Base-by-base conservation (phyloP, 2,329 filamentous ascomycete species). In the Zymoseptoria pseudotritici region DNA sequence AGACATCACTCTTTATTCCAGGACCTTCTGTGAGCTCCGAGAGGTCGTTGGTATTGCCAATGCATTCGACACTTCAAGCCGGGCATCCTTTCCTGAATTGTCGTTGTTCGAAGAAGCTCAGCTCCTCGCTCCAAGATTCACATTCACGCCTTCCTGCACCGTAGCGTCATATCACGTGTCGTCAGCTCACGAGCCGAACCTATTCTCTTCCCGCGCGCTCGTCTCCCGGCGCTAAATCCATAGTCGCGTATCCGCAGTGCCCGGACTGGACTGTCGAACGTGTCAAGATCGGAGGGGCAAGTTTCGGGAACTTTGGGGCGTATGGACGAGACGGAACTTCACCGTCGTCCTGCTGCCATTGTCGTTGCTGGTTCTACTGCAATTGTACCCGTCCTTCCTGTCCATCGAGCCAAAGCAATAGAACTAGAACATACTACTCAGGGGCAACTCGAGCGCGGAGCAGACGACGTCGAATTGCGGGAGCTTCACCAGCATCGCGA, bases 321-420 rank as follows among this genome's bases (percentile, higher is more conserved):
- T 11, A 46, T 46, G 36, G 36, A 46, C 36, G 13, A 46, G 36
- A 5, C 36, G 36, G 55, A 57, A 19, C 57, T 9, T 50, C 26
- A 13, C n/a, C 57, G 49, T 22, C 51, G 36, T 26, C 52, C 24
- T 46, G 56, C 56, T 13, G 36, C 53, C n/a, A 6, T 53, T 24
- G 19, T 60, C 50, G 50, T 62, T 4, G 58, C 62, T 29, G 56
- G 50, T 20, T 57, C 57, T 17, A 57, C 60, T 53, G 53, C 56
- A 20, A 13, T 60, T 31, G 17, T 49, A 4, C 61, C 65, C 29
- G 55, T 66, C n/a, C 57, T 67, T 11, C 67, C 68, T 24, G 19
- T 66, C 26, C 66, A 68, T 55, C 54, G 64, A 59, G 59, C 61
- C 4, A 26, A 55, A 53, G 54, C 53, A 6, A 19, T 50, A 29